These are phyloP conservation scores for Phlebopus sp. DNA, from an alignment of 1,284 basidiomycete species.

Conservation along the genomic window DNA sequence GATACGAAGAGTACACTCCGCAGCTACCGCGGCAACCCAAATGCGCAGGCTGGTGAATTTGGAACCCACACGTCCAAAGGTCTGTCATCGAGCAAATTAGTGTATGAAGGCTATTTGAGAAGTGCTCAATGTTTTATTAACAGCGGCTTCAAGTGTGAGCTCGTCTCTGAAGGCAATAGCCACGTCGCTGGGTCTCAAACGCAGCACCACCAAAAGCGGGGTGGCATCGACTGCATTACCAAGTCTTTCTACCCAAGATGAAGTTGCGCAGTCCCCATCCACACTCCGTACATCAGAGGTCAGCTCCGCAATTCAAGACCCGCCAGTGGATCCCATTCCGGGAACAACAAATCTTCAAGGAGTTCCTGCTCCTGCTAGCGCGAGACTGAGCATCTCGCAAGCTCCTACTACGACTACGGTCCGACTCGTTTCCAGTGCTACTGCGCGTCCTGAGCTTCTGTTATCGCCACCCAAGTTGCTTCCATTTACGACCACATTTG, in stretches of 20 bases:
- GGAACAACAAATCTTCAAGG: constrained; percentile 56
- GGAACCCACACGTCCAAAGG: constrained; percentile 64
- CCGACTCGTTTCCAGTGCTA: constrained; percentile 51
- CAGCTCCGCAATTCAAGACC: constrained; percentile 12
- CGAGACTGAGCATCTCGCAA: constrained; percentile 43
- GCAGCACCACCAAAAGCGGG: constrained; percentile 36
- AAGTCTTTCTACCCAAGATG: constrained; percentile 18
- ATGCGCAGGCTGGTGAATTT: constrained; percentile 54
- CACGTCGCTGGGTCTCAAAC: constrained; percentile 65
- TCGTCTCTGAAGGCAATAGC: constrained; percentile 71
- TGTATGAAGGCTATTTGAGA: background rate
- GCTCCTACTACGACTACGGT: constrained; percentile 58
- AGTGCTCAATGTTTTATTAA: constrained; percentile 12
- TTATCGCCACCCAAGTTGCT: constrained; percentile 56
- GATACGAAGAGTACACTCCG: constrained; percentile 30
- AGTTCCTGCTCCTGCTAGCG: constrained; percentile 52
- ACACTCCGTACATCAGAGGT: constrained; percentile 43
- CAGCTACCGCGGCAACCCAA: constrained; percentile 21
- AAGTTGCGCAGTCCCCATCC: constrained; percentile 41
- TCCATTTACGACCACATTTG: constrained; percentile 63
- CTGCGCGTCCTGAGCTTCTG: constrained; percentile 19
- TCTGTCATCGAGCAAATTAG: constrained; percentile 33
- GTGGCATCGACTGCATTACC: constrained; percentile 28
- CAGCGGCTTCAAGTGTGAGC: constrained; percentile 46
- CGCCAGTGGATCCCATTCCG: constrained; percentile 45